Evolutionary conservation across 2,329 filamentous ascomycete genomes (phyloP).

Genomic region (Fusarium sp.): DNA sequence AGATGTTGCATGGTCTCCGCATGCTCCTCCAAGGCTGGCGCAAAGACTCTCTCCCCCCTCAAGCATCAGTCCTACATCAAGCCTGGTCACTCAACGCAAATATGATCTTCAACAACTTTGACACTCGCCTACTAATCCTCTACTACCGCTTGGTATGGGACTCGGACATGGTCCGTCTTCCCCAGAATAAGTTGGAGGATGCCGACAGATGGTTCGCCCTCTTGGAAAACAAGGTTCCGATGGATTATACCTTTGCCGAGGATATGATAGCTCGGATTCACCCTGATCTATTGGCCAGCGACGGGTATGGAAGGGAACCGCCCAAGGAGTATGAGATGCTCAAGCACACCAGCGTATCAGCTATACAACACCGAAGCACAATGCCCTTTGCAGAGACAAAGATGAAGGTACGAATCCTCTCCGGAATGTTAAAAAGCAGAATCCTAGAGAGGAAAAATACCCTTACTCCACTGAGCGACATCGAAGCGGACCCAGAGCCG

Average conservation of each 20-base stretch:
- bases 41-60: not conserved
- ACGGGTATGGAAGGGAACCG: not conserved
- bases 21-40: not conserved
- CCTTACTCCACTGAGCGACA: not conserved
- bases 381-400: not conserved
- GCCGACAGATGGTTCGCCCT: slow-evolving; percentile 18
- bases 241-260: not conserved
- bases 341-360: slow-evolving; percentile 13
- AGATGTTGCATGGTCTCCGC: not conserved
- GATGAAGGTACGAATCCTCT: not conserved
- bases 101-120: slow-evolving; percentile 4
- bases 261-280: not conserved
- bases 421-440: slow-evolving; percentile 7
- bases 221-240: not conserved
- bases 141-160: slow-evolving; percentile 29
- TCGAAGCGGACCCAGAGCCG: not conserved
- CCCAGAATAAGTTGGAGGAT: not conserved
- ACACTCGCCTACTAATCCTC: slow-evolving; percentile 4
- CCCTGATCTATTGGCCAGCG: not conserved
- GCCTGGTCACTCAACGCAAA: slow-evolving; percentile 18
- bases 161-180: not conserved
- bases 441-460: slow-evolving; percentile 2
- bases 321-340: slow-evolving; percentile 12
- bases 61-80: not conserved
- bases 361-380: slow-evolving; percentile 22